Evolutionary conservation across 2,329 filamentous ascomycete species (phyloP).

Genomic region (Colletotrichum sp.): DNA sequence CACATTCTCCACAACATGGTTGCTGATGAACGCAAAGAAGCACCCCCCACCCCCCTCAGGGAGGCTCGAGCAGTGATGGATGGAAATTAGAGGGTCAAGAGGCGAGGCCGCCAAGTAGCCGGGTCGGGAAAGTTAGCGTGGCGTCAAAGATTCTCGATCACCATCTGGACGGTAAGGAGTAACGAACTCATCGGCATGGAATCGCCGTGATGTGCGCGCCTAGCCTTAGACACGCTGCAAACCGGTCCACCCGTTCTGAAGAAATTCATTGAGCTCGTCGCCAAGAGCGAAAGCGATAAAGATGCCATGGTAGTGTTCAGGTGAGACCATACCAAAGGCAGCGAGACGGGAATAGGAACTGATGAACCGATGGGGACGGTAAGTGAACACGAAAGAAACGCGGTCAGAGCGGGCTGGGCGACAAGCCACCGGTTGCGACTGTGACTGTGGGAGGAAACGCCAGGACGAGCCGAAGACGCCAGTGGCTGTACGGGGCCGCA

Average conservation of each 20-base stretch:
- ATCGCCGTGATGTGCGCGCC: background rate
- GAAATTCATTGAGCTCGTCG: background rate
- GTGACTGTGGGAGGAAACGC: background rate
- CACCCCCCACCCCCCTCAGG: background rate
- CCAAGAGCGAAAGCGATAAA: background rate
- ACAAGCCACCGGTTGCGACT: constrained; percentile 4
- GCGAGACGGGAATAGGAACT: constrained; percentile 4
- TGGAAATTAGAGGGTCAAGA: constrained; percentile 9
- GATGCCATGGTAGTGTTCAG: background rate
- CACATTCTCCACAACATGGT: background rate
- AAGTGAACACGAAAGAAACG: constrained; percentile 6
- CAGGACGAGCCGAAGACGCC: background rate
- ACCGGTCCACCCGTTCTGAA: background rate
- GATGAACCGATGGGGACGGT: background rate
- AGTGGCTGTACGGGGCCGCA: background rate
- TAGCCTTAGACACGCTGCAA: background rate
- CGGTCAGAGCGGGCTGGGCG: constrained; percentile 5
- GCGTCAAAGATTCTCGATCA: background rate
- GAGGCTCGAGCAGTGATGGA: constrained; percentile 3
- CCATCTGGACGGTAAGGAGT: background rate
- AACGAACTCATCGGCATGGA: background rate
- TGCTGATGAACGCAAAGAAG: background rate
- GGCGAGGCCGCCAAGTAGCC: background rate
- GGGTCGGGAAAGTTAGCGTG: background rate
- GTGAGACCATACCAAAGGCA: constrained; percentile 9